Base-by-base conservation (phyloP, 2,329 filamentous ascomycete genomes). In the Calycina marina region DNA sequence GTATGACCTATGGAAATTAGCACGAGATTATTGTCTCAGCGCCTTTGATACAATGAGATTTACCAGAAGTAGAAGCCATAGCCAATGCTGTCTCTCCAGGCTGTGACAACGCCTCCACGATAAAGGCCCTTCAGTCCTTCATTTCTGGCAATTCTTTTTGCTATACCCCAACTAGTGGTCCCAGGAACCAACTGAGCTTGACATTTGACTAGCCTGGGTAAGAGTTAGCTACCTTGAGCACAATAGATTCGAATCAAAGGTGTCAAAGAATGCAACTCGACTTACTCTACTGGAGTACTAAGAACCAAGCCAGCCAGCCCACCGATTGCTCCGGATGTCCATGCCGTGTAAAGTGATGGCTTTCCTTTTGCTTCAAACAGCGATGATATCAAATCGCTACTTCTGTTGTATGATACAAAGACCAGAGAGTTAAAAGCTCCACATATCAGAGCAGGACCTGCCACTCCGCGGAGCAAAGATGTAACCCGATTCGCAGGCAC, bases 11-110 rank as follows among this genome's bases (percentile, higher is more conserved):
- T n/a, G n/a, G n/a, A n/a, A n/a, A n/a, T n/a, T n/a, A n/a, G n/a
- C n/a, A n/a, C n/a, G n/a, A n/a, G n/a, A n/a, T n/a, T n/a, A n/a
- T n/a, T n/a, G n/a, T n/a, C n/a, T n/a, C n/a, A n/a, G n/a, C n/a
- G n/a, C n/a, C n/a, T n/a, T n/a, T n/a, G n/a, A n/a, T n/a, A n/a
- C n/a, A n/a, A n/a, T n/a, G n/a, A n/a, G n/a, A n/a, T n/a, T n/a
- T n/a, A n/a, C 80, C 81, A 93, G 55, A 96, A 96, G 52, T 94
- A 96, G 55, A 94, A 94, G 0, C 86, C 88, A 57, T 94, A 96
- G n/a, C 88, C 88, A 34, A 94, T 69, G 36, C 78, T 77, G 56
- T 96, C 88, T 30, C 88, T 67, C 25, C 88, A 52, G 32, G 78
- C 82, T 1, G 88, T 96, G 11, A 94, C 72, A 1, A 60, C 63